A percentile compares a stretch with the other conserved stretches of the same genome.
Evolutionary conservation across 257 asterid genomes (phyloP).

Genomic region (Lycium ferocissimum): DNA sequence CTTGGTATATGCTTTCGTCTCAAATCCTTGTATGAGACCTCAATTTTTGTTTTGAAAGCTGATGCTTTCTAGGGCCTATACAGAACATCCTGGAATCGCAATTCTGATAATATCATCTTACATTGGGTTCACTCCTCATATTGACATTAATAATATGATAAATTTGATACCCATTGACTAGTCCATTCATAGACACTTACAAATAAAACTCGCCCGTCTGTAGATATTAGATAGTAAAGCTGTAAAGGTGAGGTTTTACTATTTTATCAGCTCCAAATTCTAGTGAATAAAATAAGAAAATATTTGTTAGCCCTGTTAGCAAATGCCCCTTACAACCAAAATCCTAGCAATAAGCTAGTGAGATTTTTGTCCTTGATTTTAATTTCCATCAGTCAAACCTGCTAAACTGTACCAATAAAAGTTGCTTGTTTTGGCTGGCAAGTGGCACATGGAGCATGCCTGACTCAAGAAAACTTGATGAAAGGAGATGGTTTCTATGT

Average conservation of each 20-base stretch:
- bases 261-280: background rate
- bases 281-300: background rate
- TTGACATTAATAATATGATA: background rate
- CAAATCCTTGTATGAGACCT: background rate
- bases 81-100: background rate
- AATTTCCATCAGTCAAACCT: background rate
- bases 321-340: background rate
- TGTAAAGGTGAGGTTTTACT: background rate
- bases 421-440: too few species aligned
- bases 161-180: background rate
- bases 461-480: too few species aligned
- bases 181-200: background rate
- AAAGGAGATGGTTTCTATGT: too few species aligned
- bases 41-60: background rate
- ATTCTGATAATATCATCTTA: background rate
- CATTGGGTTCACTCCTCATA: background rate
- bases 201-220: background rate
- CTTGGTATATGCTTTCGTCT: background rate
- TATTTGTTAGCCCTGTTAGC: background rate
- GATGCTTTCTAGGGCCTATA: background rate
- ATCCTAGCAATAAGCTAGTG: too few species aligned
- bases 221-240: background rate
- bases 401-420: background rate
- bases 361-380: too few species aligned
- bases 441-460: too few species aligned